Conservation (phyloP, 768 basidiomycete species). For the Pisolithus sp. region DNA sequence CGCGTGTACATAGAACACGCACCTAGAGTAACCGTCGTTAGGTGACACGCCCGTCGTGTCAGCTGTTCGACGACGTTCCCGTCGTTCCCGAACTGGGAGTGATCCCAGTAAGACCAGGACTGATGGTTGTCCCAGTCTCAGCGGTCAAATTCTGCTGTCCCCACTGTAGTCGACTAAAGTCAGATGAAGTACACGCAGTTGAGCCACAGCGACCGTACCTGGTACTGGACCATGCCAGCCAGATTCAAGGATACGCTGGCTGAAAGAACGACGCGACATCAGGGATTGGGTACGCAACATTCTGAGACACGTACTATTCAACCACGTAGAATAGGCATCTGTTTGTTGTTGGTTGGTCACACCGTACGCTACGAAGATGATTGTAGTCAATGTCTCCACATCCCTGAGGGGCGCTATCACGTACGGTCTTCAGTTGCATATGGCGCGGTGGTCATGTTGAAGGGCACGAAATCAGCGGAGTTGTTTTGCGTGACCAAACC, state of each 20-base stretch:
- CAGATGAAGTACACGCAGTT: neutral
- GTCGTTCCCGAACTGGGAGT: conserved; percentile 29
- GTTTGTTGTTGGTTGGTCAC: conserved; percentile 49
- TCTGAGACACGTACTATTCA: conserved; percentile 33
- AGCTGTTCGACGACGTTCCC: conserved; percentile 20
- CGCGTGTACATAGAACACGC: conserved; percentile 7
- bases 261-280: conserved; percentile 13
- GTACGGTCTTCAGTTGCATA: conserved; percentile 17
- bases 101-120: conserved; percentile 22
- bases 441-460: conserved; percentile 44
- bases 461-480: conserved; percentile 51
- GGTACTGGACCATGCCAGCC: conserved; percentile 23
- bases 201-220: conserved; percentile 12
- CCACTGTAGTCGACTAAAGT: conserved; percentile 36
- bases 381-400: neutral
- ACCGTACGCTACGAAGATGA: conserved; percentile 25
- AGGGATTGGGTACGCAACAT: neutral
- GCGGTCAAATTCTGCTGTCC: conserved; percentile 46
- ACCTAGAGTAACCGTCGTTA: conserved; percentile 56
- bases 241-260: conserved; percentile 36
- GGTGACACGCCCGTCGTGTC: conserved; percentile 47
- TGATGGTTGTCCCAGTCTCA: conserved; percentile 40
- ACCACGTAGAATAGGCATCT: conserved; percentile 49
- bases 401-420: neutral
- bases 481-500: conserved; percentile 58